These are phyloP conservation scores for Leptodermis oblonga DNA, from an alignment of 257 asterid genomes.

Conservation along the genomic window DNA sequence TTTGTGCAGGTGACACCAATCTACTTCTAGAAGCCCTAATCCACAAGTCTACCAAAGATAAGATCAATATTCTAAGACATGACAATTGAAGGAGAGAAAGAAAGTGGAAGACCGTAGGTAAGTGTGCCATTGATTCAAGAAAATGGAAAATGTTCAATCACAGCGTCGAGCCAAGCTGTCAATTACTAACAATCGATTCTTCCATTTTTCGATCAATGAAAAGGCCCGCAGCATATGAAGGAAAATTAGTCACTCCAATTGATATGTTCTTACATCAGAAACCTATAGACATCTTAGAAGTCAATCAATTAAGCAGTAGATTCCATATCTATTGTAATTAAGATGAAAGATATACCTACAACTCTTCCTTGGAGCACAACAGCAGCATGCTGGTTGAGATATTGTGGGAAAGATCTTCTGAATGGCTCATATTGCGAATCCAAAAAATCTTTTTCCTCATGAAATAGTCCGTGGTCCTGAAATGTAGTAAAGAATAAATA, in stretches of 20 bases:
- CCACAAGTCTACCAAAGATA: slow-evolving; percentile 1
- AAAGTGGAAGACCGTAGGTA: neutral
- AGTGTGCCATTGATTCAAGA: neutral
- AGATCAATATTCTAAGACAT: neutral
- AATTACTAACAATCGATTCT: neutral
- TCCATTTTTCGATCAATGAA: neutral
- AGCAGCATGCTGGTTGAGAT: slow-evolving; percentile 91
- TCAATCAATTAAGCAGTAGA: neutral
- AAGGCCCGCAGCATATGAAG: neutral
- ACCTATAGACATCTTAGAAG: neutral
- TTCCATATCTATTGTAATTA: too few relatives aligned
- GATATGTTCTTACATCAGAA: neutral
- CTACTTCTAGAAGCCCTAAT: neutral
- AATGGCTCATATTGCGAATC: slow-evolving; percentile 84
- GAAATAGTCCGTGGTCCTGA: slow-evolving; percentile 84
- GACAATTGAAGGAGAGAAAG: neutral
- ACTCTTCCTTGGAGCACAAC: slow-evolving; percentile 98
- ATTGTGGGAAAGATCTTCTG: slow-evolving; percentile 74
- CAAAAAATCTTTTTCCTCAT: slow-evolving; percentile 57
- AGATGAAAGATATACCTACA: slow-evolving; percentile 50
- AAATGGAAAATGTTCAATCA: neutral
- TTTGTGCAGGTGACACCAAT: neutral
- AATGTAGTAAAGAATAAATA: slow-evolving; percentile 9
- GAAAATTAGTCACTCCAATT: neutral
- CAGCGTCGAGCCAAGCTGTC: neutral